phyloP scores from a whole-genome alignment of 2,329 filamentous ascomycete genomes.

The Blumeria hordei region DNA sequence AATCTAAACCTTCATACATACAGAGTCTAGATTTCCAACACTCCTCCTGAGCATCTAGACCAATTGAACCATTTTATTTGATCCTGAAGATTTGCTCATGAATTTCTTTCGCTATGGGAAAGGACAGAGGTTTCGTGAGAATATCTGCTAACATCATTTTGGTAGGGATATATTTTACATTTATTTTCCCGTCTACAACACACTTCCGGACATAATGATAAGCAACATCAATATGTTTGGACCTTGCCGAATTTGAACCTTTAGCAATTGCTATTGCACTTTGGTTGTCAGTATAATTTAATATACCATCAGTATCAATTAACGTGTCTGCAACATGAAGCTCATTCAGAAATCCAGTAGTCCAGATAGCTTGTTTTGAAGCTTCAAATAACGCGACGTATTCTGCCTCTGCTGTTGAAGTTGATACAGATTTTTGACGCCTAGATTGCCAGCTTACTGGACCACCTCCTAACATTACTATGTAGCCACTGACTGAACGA shows the following conservation, averaged over 20 bases:
- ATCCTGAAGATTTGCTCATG: background rate
- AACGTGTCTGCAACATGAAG: background rate
- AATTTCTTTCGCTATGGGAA: background rate
- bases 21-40: no score
- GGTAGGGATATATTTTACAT: background rate
- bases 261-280: background rate
- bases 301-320: background rate
- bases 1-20: no score
- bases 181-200: background rate
- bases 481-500: background rate
- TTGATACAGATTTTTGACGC: background rate
- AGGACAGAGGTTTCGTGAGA: background rate
- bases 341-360: background rate
- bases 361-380: background rate
- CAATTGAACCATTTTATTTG: no score
- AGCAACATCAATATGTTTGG: background rate
- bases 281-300: background rate
- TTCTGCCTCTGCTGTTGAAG: background rate
- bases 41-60: no score
- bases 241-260: background rate
- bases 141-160: background rate
- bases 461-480: background rate
- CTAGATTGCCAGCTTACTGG: background rate
- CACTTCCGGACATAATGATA: background rate
- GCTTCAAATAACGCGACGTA: background rate